A percentile compares a stretch with the other conserved stretches of the same genome.
phyloP scores from a whole-genome alignment of 106 monocot species.

The Cymbidium sinense region DNA sequence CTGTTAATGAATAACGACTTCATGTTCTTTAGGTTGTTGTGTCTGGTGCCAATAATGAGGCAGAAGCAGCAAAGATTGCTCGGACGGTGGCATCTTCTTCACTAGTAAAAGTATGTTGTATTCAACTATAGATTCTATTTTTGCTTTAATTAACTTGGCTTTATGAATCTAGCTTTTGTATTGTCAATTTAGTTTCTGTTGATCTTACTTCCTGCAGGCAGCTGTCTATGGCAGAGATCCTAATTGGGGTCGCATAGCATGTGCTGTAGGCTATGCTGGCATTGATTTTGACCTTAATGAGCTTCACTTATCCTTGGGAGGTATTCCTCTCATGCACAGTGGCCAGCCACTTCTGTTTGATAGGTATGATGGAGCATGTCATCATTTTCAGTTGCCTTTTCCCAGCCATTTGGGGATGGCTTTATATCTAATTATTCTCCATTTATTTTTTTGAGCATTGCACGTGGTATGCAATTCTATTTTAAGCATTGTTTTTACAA shows the following conservation, averaged over 20 bases:
- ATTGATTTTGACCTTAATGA: constrained; percentile 54
- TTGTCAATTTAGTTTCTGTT: neutral
- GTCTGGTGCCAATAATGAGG: constrained; percentile 60
- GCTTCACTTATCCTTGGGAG: constrained; percentile 69
- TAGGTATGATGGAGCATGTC: constrained; percentile 40
- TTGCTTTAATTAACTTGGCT: neutral
- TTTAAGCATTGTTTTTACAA: too few relatives aligned
- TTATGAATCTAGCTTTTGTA: neutral
- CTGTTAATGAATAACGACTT: neutral
- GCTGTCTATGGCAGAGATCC: constrained; percentile 99
- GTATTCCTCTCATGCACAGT: constrained; percentile 70
- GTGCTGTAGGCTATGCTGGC: constrained; percentile 93
- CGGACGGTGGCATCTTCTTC: constrained; percentile 94
- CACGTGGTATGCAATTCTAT: too few relatives aligned
- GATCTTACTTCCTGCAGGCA: constrained; percentile 38
- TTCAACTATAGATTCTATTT: constrained; percentile 1
- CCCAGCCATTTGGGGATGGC: neutral
- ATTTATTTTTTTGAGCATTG: too few relatives aligned
- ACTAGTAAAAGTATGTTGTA: constrained; percentile 60
- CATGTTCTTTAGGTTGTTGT: constrained; percentile 55
- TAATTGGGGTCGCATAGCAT: constrained; percentile 97
- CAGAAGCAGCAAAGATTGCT: constrained; percentile 79
- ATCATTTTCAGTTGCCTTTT: neutral
- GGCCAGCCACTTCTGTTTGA: constrained; percentile 94
- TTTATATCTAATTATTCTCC: neutral